Conservation (phyloP, 2,329 filamentous ascomycete genomes). For the Eutypella sp. region DNA sequence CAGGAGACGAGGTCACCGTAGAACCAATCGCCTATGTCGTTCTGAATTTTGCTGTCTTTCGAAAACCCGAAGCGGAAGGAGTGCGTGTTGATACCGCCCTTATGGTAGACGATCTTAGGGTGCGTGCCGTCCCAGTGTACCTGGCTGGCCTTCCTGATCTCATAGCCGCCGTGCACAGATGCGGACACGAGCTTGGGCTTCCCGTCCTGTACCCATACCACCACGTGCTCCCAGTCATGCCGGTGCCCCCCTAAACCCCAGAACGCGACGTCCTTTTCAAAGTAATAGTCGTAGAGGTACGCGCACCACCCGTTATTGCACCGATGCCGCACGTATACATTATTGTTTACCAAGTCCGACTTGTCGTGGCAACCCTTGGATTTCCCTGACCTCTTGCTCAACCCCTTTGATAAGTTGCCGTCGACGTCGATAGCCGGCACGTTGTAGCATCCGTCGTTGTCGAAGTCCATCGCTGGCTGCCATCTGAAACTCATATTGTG, state of each 20-base stretch:
- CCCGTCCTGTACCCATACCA: conserved; percentile 22
- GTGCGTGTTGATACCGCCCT: conserved; percentile 24
- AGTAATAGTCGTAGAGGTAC: conserved; percentile 41
- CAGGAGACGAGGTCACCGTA: conserved; percentile 22
- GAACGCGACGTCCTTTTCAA: conserved; percentile 38
- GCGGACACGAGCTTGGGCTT: conserved; percentile 20
- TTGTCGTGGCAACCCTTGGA: conserved; percentile 28
- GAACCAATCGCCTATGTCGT: conserved; percentile 24
- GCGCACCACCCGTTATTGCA: conserved; percentile 42
- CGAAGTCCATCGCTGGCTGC: conserved; percentile 30
- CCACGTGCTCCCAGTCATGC: conserved; percentile 33
- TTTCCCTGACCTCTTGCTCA: conserved; percentile 23
- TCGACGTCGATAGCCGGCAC: conserved; percentile 31
- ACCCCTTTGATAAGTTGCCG: conserved; percentile 28
- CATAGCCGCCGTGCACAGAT: conserved; percentile 25
- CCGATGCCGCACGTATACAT: conserved; percentile 37
- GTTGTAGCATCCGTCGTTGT: conserved; percentile 35
- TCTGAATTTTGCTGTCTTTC: conserved; percentile 25
- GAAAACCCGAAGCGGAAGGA: conserved; percentile 24
- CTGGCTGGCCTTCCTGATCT: conserved; percentile 17
- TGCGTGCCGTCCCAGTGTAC: conserved; percentile 26
- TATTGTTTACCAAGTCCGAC: conserved; percentile 31
- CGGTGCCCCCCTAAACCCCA: conserved; percentile 28
- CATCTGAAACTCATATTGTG: conserved; percentile 14
- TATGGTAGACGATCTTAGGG: conserved; percentile 27